Conservation (phyloP, 257 asterid species). For the Lavandula angustifolia region DNA sequence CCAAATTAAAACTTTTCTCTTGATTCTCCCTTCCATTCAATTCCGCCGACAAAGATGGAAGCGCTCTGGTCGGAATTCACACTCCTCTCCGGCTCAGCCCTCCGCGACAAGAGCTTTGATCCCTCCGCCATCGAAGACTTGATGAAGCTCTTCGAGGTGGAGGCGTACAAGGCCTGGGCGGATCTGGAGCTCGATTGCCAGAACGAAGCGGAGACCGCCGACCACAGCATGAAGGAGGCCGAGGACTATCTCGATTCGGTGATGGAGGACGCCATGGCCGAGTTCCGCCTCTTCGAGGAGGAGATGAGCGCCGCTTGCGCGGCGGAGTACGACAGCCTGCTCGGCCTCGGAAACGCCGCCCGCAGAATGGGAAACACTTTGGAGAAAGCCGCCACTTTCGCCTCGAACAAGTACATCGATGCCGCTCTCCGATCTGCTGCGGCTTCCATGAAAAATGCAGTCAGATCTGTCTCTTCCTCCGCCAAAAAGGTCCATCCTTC, state of each 20-base stretch:
- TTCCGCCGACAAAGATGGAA: slow-evolving; percentile 49
- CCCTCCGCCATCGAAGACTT: slow-evolving; percentile 73
- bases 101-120: slow-evolving; percentile 68
- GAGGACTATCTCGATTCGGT: slow-evolving; percentile 67
- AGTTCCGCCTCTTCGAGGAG: slow-evolving; percentile 69
- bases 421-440: slow-evolving; percentile 74
- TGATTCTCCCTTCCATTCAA: too few relatives aligned
- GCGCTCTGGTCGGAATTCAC: slow-evolving; percentile 69
- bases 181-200: slow-evolving; percentile 63
- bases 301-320: slow-evolving; percentile 54
- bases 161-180: slow-evolving; percentile 91
- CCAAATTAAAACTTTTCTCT: too few relatives aligned
- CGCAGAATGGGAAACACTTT: slow-evolving; percentile 56
- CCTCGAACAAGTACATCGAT: slow-evolving; percentile 77
- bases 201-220: slow-evolving; percentile 41
- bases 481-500: slow-evolving; percentile 87
- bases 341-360: slow-evolving; percentile 51
- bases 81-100: slow-evolving; percentile 62
- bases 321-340: slow-evolving; percentile 54
- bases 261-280: slow-evolving; percentile 94
- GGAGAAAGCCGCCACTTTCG: slow-evolving; percentile 62
- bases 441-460: slow-evolving; percentile 80
- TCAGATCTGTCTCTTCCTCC: slow-evolving; percentile 49
- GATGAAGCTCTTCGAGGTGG: slow-evolving; percentile 77
- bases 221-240: slow-evolving; percentile 42